Percentiles rank a stretch among this genome's conserved stretches.
Evolutionary conservation across 2,329 filamentous ascomycete species (phyloP).

Genomic region (Allantophomopsis cytisporea): DNA sequence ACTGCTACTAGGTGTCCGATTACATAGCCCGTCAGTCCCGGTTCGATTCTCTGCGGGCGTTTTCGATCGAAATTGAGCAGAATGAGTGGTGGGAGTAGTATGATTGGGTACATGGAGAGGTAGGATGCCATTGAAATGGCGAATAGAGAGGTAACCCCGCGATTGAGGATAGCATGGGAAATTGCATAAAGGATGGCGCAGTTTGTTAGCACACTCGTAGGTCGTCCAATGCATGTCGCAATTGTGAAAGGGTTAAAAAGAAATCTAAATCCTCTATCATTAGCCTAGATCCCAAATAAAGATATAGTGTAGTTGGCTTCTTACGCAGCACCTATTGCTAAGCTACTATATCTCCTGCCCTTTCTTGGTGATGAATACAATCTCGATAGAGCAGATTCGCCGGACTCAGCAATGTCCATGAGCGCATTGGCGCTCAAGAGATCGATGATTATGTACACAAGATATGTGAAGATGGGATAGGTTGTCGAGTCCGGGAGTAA

Average conservation of each 20-base stretch:
- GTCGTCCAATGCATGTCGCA: conserved; percentile 77
- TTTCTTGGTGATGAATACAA: conserved; percentile 70
- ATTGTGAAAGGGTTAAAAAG: conserved; percentile 94
- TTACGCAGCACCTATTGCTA: conserved; percentile 68
- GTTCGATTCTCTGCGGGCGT: conserved; percentile 11
- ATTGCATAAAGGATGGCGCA: conserved; percentile 78
- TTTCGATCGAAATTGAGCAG: conserved; percentile 65
- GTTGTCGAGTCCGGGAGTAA: conserved; percentile 59
- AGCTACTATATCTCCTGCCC: conserved; percentile 59
- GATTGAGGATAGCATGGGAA: conserved; percentile 64
- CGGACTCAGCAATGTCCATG: conserved; percentile 66
- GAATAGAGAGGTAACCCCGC: conserved; percentile 64
- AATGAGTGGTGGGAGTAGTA: conserved; percentile 72
- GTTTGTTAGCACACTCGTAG: conserved; percentile 80
- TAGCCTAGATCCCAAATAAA: conserved; percentile 2
- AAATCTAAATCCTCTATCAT: conserved; percentile 40
- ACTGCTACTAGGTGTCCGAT: conserved; percentile 38
- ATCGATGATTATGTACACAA: conserved; percentile 74
- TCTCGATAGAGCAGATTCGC: conserved; percentile 60
- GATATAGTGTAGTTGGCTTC: conserved; percentile 11
- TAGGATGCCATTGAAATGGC: conserved; percentile 81
- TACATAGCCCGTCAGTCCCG: conserved; percentile 34
- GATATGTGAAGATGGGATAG: conserved; percentile 59
- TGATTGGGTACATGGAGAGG: conserved; percentile 78
- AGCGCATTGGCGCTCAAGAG: conserved; percentile 72